Evolutionary conservation across 768 basidiomycete species (phyloP).

Genomic region (Tylopilus felleus): DNA sequence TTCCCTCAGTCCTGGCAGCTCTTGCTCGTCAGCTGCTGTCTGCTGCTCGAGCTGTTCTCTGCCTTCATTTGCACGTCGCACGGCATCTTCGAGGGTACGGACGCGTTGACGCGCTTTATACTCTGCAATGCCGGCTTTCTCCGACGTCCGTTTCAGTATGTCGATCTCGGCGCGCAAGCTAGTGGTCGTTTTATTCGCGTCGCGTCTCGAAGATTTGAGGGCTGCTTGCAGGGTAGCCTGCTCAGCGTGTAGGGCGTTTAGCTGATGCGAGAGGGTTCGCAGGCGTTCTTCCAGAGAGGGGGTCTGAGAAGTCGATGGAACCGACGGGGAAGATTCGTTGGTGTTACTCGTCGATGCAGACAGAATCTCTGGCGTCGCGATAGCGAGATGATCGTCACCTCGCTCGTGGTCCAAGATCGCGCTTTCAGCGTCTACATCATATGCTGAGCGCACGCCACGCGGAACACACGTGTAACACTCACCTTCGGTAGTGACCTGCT

Average conservation of each 20-base stretch:
- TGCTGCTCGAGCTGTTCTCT: slow-evolving; percentile 45
- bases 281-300: slow-evolving; percentile 65
- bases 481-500: slow-evolving; percentile 70
- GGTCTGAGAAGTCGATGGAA: slow-evolving; percentile 25
- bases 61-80: slow-evolving; percentile 68
- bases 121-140: slow-evolving; percentile 74
- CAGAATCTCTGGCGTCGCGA: slow-evolving; percentile 10
- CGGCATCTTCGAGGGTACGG: slow-evolving; percentile 83
- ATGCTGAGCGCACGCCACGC: slow-evolving; percentile 6
- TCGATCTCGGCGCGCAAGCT: slow-evolving; percentile 83
- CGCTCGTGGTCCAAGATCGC: slow-evolving; percentile 21
- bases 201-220: slow-evolving; percentile 75
- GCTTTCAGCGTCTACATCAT: slow-evolving; percentile 20
- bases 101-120: slow-evolving; percentile 82
- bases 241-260: slow-evolving; percentile 62
- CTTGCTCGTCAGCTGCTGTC: slow-evolving; percentile 37
- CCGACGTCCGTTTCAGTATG: slow-evolving; percentile 74
- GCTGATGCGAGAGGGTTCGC: slow-evolving; percentile 60
- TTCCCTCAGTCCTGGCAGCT: slow-evolving; percentile 40
- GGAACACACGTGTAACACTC: slow-evolving; percentile 20
- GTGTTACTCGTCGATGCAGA: slow-evolving; percentile 30
- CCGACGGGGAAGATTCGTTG: slow-evolving; percentile 15
- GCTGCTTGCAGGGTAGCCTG: slow-evolving; percentile 63
- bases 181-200: slow-evolving; percentile 81
- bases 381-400: slow-evolving; percentile 14